Evolutionary conservation across 1,284 basidiomycete species (phyloP), one percentile per base, ranked within the genome.

Genomic region (Schizophyllum commune): DNA sequence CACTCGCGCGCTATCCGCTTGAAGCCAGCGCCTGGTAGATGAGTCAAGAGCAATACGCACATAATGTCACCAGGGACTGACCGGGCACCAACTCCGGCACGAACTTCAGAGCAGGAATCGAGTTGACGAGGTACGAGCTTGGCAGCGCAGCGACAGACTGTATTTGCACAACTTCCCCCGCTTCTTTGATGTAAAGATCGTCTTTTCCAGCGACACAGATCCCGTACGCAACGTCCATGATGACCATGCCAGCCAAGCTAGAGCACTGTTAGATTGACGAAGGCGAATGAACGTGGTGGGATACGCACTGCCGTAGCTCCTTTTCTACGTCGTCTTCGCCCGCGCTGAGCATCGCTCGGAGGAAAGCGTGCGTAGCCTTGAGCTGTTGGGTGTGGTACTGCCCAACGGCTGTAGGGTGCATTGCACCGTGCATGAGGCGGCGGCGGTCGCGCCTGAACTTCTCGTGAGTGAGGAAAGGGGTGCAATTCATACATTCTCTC

Each of bases 21-120:
- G 74, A 86, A 89, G 9, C 73, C 74, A 13, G 84, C 82, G 27
- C 86, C 86, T 22, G 86, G 86, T 27, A 64, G 86, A 77, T 85
- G 86, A 88, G 7, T 74, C 70, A 13, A 86, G 86, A 56, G 88
- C 66, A 64, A 85, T 74, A 56, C 77, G 77, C 68, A 88, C 86
- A 86, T 60, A 15, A 60, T 59, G 52, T 55, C 32, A 61, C n/a
- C 61, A 62, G 17, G 27, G 32, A n/a, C 1, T 19, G 32, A 51
- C 22, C 39, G 21, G 56, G 5, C 51, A 11, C 8, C 20, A 60
- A 52, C 19, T 57, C 59, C 53, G 27, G 27, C 3, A 27, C 27
- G 27, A 3, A 27, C 27, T 27, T 27, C 5, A 27, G 27, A 27
- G 27, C 27, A 2, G 27, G 27, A 5, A 27, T 5, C 27, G 5